These are phyloP conservation scores for Pythium rhizo-oryzae DNA, from an alignment of 352 stramenopile genomes.

Conservation along the genomic window DNA sequence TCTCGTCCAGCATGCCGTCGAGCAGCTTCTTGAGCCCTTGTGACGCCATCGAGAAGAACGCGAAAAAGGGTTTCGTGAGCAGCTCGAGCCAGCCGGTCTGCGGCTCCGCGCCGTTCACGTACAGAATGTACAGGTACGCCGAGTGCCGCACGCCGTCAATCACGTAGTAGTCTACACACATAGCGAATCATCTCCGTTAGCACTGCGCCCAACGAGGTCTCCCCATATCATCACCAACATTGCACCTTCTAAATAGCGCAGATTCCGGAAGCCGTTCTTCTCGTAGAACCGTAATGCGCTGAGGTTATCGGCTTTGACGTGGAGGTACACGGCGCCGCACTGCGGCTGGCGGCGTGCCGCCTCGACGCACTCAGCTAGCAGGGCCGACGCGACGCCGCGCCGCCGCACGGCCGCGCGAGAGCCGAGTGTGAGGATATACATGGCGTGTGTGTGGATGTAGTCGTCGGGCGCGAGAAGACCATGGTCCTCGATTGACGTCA, in stretches of 20 bases:
- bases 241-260: conserved; percentile 92
- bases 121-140: conserved; percentile 85
- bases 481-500: conserved; percentile 68
- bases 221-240: neutral
- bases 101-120: conserved; percentile 74
- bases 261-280: conserved; percentile 93
- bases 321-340: conserved; percentile 95
- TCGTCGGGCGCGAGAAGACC: conserved; percentile 56
- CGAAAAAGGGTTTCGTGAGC: conserved; percentile 32
- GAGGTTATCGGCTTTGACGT: conserved; percentile 97
- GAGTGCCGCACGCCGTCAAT: conserved; percentile 83
- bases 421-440: conserved; percentile 98
- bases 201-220: no score
- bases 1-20: conserved; percentile 52
- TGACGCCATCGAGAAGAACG: conserved; percentile 72
- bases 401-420: conserved; percentile 83
- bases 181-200: neutral
- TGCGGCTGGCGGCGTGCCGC: conserved; percentile 71
- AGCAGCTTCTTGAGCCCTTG: conserved; percentile 65
- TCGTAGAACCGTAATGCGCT: conserved; percentile 96
- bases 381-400: conserved; percentile 88
- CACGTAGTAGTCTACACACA: conserved; percentile 78
- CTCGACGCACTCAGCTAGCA: conserved; percentile 91
- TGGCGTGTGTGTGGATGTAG: conserved; percentile 80
- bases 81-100: conserved; percentile 68